Evolutionary conservation across 2,329 filamentous ascomycete genomes (phyloP).

Genomic region (Colletotrichum somersetense): DNA sequence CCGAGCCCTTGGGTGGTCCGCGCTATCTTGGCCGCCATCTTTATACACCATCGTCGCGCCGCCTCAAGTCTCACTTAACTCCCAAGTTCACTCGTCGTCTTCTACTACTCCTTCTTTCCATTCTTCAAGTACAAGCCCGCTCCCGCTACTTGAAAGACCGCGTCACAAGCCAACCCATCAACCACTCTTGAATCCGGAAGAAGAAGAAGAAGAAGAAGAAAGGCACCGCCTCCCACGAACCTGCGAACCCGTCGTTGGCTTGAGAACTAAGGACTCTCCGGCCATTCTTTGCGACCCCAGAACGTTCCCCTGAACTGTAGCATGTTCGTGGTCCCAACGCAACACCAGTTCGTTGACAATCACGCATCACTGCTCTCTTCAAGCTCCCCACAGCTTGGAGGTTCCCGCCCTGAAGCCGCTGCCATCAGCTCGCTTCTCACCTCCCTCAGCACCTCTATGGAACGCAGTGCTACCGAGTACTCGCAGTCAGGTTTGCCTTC

Average conservation of each 20-base stretch:
- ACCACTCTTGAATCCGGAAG: slow-evolving; percentile 27
- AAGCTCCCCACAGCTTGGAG: slow-evolving; percentile 47
- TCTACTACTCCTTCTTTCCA: slow-evolving; percentile 35
- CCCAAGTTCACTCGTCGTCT: slow-evolving; percentile 30
- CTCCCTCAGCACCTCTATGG: slow-evolving; percentile 60
- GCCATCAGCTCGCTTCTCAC: slow-evolving; percentile 48
- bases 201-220: neutral
- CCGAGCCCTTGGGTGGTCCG: slow-evolving; percentile 43
- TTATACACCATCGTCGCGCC: slow-evolving; percentile 44
- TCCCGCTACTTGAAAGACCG: slow-evolving; percentile 37
- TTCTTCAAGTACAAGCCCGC: slow-evolving; percentile 41
- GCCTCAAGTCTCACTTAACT: slow-evolving; percentile 43
- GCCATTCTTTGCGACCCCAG: slow-evolving; percentile 32
- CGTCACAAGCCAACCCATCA: slow-evolving; percentile 27
- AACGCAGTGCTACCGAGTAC: slow-evolving; percentile 78
- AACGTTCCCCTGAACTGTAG: slow-evolving; percentile 49
- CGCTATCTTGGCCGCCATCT: slow-evolving; percentile 43
- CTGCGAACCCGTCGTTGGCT: slow-evolving; percentile 46
- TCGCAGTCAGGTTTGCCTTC: slow-evolving; percentile 90
- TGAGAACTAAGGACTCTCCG: slow-evolving; percentile 50
- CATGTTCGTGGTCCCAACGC: slow-evolving; percentile 51
- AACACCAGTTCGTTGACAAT: slow-evolving; percentile 49
- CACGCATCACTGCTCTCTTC: slow-evolving; percentile 48
- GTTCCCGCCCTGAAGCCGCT: slow-evolving; percentile 46
- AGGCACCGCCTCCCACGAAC: slow-evolving; percentile 32